Evolutionary conservation across 345 rosid genomes (phyloP).

Genomic region (Gynandropsis gynandra): DNA sequence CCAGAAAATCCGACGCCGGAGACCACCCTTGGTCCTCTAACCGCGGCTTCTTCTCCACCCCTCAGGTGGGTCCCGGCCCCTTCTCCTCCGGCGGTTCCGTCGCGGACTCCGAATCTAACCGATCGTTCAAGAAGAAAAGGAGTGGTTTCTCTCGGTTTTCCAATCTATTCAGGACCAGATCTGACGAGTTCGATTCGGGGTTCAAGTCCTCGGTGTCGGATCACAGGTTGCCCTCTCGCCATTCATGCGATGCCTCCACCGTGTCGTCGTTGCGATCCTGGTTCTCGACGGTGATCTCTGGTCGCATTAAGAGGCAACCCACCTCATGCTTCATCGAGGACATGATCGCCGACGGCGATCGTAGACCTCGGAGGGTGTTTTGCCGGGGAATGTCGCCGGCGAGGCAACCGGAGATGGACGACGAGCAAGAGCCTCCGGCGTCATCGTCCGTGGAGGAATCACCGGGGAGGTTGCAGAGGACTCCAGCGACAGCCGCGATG

Average conservation of each 20-base stretch:
- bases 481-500: conserved; percentile 26
- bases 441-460: conserved; percentile 39
- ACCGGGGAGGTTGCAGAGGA: conserved; percentile 34
- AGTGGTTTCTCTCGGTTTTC: conserved; percentile 42
- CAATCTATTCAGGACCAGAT: conserved; percentile 56
- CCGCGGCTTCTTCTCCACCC: conserved; percentile 55
- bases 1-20: conserved; percentile 49
- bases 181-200: conserved; percentile 47
- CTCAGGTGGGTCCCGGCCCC: conserved; percentile 43
- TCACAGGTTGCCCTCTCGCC: conserved; percentile 28
- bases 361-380: conserved; percentile 27
- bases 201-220: conserved; percentile 24
- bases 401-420: conserved; percentile 26
- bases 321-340: conserved; percentile 26
- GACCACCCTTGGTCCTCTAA: conserved; percentile 11
- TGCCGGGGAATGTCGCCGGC: conserved; percentile 87
- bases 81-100: conserved; percentile 21
- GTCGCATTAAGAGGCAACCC: conserved; percentile 39
- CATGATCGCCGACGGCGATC: conserved; percentile 19
- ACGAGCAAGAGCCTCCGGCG: conserved; percentile 29
- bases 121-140: conserved; percentile 30
- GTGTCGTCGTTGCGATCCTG: conserved; percentile 34
- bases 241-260: conserved; percentile 21
- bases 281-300: conserved; percentile 41
- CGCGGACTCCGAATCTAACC: conserved; percentile 18